Base-by-base conservation (phyloP, 805 yeast genomes). In the Grigorovia humatica region DNA sequence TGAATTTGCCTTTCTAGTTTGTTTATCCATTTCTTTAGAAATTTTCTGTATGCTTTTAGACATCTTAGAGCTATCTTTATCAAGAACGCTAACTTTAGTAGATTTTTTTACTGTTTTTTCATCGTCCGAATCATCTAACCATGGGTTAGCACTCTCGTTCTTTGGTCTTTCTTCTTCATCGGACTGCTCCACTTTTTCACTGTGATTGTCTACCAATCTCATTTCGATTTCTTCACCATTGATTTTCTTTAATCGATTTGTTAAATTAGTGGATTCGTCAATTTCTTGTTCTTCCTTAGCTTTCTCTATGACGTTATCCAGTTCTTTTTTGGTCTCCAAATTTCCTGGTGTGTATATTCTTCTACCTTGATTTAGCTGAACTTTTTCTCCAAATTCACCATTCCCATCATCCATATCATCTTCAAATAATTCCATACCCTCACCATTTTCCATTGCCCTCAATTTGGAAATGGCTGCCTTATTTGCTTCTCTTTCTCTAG, bases 281-380 rank as follows among this genome's bases (percentile, higher is more conserved):
- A 70, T 74, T 27, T 71, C 73, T 47, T 72, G 59, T 53, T 81
- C 86, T 41, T 74, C 69, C 38, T 68, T 44, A 7, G 74, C 67
- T 41, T 64, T 59, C 48, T 68, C 55, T 48, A 74, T 70, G 9
- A 69, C 51, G 19, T 68, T 67, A n/a, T 70, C 59, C 48, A 74
- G 62, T 20, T 67, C 70, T 32, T 59, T 57, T 19, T 56, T 61
- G 1, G 65, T 51, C 12, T 59, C 57, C 6, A 54, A 54, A 40
- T 68, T 65, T 43, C 69, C 70, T 5, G 96, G 93, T 3, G 90
- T 79, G 62, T 87, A 89, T 13, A 80, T 73, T 67, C 96, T 76
- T 71, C 96, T 81, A 43, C 98, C 98, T 55, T 76, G 75, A 63
- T 88, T 88, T 46, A 80, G 65, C 17, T 65, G 60, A 15, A 74